Base-by-base conservation (phyloP, 345 rosid genomes). In the Balakata baccata region DNA sequence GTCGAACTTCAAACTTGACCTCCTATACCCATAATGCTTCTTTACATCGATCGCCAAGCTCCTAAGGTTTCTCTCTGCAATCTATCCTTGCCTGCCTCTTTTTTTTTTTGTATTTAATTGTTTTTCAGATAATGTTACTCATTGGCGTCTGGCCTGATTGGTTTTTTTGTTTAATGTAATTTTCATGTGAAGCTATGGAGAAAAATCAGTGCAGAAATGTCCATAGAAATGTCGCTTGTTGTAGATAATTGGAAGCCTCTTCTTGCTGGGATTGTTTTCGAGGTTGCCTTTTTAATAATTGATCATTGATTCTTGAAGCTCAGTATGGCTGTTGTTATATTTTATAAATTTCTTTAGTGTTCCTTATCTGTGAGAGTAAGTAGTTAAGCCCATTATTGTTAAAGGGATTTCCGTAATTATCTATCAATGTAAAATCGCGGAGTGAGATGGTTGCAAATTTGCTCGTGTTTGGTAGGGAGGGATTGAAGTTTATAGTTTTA, bases 21-120 rank as follows among this genome's bases (percentile, higher is more conserved):
- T 57, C 0, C 20, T 14, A 60, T 59, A 64, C 58, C 25, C 47
- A 78, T 61, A 64, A 78, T 78, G 81, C 74, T 69, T 67, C 22
- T 74, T 47, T 64, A 68, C 74, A 65, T 78, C 53, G 71, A 69
- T 78, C 81, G 96, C 53, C 52, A 75, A 16, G 45, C 54, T 68
- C 50, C 78, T 20, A 79, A 79, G 73, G 64, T 66, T 76, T 61
- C 53, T 78, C 38, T 53, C 43, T 54, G 34, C 34, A 29, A 29
- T 29, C 34, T 2, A 2, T 2, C 34, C 34, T 29, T 29, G 34
- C 34, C 34, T 29, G 34, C 34, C 34, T 17, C 11, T 67, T 13
- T 71, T 45, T 7, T 25, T 63, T 59, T 12, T 73, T 69, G 0
- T 17, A 20, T 9, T 59, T n/a, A 13, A 3, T 38, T 70, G 5